phyloP scores from a whole-genome alignment of 768 basidiomycete genomes.

The Macrolepiota albuminosa region DNA sequence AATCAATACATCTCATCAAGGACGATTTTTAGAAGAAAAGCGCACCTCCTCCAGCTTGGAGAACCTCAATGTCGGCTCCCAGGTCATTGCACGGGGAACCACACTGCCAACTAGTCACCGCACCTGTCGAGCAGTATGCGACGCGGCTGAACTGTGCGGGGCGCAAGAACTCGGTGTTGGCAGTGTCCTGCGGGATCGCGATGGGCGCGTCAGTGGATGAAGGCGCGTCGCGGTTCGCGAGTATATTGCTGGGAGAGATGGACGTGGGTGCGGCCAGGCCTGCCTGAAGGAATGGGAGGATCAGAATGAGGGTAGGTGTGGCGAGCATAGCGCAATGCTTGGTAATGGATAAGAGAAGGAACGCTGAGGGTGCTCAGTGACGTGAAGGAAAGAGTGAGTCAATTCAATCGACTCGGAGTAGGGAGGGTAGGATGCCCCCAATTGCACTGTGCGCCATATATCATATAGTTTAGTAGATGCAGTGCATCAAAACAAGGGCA shows the following conservation, averaged over 20 bases:
- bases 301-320: background rate
- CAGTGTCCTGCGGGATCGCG: background rate
- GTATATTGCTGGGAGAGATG: background rate
- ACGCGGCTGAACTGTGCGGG: conserved; percentile 32
- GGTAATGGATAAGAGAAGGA: background rate
- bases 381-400: background rate
- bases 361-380: no score
- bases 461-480: background rate
- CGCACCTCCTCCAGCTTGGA: conserved; percentile 31
- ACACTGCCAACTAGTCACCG: conserved; percentile 29
- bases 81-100: conserved; percentile 28
- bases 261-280: background rate
- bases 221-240: background rate
- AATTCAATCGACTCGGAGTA: background rate
- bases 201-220: background rate
- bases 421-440: background rate
- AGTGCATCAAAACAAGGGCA: background rate
- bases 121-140: conserved; percentile 30
- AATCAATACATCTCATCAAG: background rate
- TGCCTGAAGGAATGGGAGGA: background rate
- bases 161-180: conserved; percentile 14
- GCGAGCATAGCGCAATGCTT: background rate
- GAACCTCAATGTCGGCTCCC: conserved; percentile 19
- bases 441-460: background rate
- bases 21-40: background rate